Percentiles rank a stretch among this genome's conserved stretches.
phyloP scores from a whole-genome alignment of 805 yeast genomes.

The Candida oleophila region DNA sequence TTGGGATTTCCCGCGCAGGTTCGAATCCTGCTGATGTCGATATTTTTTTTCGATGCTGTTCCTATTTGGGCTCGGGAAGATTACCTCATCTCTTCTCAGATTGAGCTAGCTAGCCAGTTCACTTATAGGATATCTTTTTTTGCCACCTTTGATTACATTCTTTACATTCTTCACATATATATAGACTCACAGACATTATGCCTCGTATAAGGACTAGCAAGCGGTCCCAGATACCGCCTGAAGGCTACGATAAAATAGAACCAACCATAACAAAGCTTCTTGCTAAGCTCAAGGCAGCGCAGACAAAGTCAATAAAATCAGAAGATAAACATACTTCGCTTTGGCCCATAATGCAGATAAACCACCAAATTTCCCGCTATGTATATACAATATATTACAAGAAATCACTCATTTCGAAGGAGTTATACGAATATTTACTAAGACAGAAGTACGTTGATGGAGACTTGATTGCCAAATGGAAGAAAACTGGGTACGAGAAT shows the following conservation, averaged over 20 bases:
- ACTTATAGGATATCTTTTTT: too few relatives aligned
- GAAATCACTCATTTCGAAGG: slow-evolving; percentile 62
- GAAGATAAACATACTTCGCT: slow-evolving; percentile 54
- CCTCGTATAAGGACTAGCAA: slow-evolving; percentile 41
- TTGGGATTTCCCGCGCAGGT: slow-evolving; percentile 13
- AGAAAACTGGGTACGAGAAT: slow-evolving; percentile 80
- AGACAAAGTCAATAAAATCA: slow-evolving; percentile 30
- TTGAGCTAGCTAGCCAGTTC: too few relatives aligned
- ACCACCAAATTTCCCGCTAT: slow-evolving; percentile 75
- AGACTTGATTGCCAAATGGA: slow-evolving; percentile 77
- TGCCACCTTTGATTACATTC: background rate
- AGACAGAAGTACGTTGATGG: slow-evolving; percentile 66
- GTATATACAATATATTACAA: slow-evolving; percentile 72
- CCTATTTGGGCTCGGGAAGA: background rate
- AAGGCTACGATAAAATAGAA: slow-evolving; percentile 67
- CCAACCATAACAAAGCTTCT: slow-evolving; percentile 64
- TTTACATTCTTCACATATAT: background rate
- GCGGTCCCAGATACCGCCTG: slow-evolving; percentile 60
- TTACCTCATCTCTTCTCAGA: slow-evolving; percentile 1
- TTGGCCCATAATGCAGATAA: slow-evolving; percentile 70
- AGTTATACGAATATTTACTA: slow-evolving; percentile 72
- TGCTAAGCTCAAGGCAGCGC: slow-evolving; percentile 53
- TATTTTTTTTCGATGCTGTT: slow-evolving; percentile 17
- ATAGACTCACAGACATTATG: slow-evolving; percentile 32
- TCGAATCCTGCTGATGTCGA: slow-evolving; percentile 48